These are phyloP conservation scores for Mediolabrus comicus DNA, from an alignment of 108 stramenopile species.

Conservation along the genomic window DNA sequence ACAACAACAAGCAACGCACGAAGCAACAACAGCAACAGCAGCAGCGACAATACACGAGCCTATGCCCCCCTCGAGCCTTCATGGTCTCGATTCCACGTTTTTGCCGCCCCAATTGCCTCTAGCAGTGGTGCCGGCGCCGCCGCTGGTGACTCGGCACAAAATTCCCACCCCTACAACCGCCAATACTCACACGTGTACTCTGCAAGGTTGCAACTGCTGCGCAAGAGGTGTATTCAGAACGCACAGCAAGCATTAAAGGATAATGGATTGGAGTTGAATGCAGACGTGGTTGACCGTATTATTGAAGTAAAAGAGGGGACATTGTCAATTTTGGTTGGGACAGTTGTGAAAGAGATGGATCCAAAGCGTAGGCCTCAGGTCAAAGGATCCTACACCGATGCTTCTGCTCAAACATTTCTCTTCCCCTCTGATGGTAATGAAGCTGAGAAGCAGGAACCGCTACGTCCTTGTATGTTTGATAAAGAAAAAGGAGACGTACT, in stretches of 20 bases:
- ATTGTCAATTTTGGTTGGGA: constrained; percentile 68
- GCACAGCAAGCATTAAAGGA: constrained; percentile 14
- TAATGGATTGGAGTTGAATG: neutral
- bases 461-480: constrained; percentile 31
- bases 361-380: constrained; percentile 29
- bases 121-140: constrained; percentile 24
- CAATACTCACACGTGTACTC: constrained; percentile 87
- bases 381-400: constrained; percentile 7
- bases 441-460: constrained; percentile 22
- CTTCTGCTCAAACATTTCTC: constrained; percentile 21
- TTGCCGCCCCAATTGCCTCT: constrained; percentile 27
- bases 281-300: constrained; percentile 55
- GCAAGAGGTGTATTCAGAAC: constrained; percentile 51
- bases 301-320: constrained; percentile 72
- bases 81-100: constrained; percentile 47
- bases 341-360: constrained; percentile 61
- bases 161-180: constrained; percentile 64
- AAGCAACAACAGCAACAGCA: neutral
- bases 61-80: constrained; percentile 35
- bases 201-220: constrained; percentile 58
- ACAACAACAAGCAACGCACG: neutral
- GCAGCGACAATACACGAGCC: constrained; percentile 28
- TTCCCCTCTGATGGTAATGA: constrained; percentile 12
- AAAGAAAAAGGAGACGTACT: constrained; percentile 54
- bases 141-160: constrained; percentile 3